Conservation (phyloP, 805 yeast genomes). For the Candida odintsovae region DNA sequence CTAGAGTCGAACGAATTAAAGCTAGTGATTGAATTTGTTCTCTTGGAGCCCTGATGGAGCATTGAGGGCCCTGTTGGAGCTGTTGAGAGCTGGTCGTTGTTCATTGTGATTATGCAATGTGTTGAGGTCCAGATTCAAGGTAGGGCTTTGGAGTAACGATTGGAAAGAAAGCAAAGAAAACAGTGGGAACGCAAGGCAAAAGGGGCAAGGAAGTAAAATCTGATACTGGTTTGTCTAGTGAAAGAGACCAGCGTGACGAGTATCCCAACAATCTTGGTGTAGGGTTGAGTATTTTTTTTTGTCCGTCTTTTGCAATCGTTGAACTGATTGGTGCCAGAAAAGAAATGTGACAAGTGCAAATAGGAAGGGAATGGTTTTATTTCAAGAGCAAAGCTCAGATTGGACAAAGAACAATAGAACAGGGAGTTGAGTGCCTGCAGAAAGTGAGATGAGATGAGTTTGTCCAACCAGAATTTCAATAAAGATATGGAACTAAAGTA, state of each 20-base stretch:
- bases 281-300: not conserved
- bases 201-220: not conserved
- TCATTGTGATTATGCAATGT: not conserved
- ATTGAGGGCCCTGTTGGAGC: not conserved
- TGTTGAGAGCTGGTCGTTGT: not conserved
- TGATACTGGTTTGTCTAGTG: not conserved
- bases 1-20: constrained; percentile 14
- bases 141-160: not conserved
- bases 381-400: not conserved
- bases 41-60: not conserved
- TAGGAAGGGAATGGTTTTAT: not conserved
- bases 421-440: too few species aligned
- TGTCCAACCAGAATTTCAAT: not conserved
- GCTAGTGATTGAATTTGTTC: constrained; percentile 19
- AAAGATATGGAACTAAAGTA: too few species aligned
- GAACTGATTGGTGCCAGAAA: not conserved
- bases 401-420: not conserved
- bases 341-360: not conserved
- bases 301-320: not conserved
- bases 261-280: not conserved
- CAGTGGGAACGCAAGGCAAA: not conserved
- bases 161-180: not conserved
- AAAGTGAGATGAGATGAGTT: not conserved
- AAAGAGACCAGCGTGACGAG: not conserved
- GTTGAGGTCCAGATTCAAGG: not conserved